Base-by-base conservation (phyloP, 2,329 filamentous ascomycete genomes). In the Mycosphaerella sp. region DNA sequence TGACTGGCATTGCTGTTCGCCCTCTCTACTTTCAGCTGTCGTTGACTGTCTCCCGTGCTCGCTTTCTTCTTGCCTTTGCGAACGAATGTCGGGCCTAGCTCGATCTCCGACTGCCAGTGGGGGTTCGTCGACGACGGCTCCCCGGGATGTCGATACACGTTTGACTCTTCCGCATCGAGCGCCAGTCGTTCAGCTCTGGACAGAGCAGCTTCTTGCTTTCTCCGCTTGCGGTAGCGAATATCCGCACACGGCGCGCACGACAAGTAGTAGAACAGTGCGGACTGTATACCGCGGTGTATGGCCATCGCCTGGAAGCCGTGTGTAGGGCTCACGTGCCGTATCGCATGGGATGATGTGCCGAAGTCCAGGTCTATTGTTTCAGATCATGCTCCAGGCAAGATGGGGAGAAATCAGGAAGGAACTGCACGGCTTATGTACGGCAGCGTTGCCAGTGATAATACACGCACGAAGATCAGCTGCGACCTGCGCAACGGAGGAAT, bases 21-120 rank as follows among this genome's bases (percentile, higher is more conserved):
- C 66, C 54, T 82, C 77, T 52, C 81, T 70, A 41, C 44, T 28
- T 45, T 41, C 30, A 42, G 49, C 18, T 43, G 44, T 8, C 55
- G 50, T 41, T 61, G 51, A 12, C 44, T 53, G 43, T 56, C 56
- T 8, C 47, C 49, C 36, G 52, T 70, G 79, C 64, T 53, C 27
- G 58, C 64, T 71, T 52, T 57, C 69, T 63, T 66, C 69, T 60
- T 70, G 68, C 53, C 78, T 71, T 67, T 84, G 59, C 52, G 63
- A 52, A 45, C 32, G 78, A 74, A 70, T 10, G 50, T 51, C 27
- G 90, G 90, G 0, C 90, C 90, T 71, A 90, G 78, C 56, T 76
- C 77, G 59, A 96, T 94, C 69, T 96, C 90, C 65, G 93, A 86
- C 28, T 79, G 75, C 90, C 90, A 96, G 70, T 87, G 88, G 10